These are phyloP conservation scores for Pyrenophora tritici-repentis DNA, from an alignment of 2,329 filamentous ascomycete genomes.

Conservation along the genomic window DNA sequence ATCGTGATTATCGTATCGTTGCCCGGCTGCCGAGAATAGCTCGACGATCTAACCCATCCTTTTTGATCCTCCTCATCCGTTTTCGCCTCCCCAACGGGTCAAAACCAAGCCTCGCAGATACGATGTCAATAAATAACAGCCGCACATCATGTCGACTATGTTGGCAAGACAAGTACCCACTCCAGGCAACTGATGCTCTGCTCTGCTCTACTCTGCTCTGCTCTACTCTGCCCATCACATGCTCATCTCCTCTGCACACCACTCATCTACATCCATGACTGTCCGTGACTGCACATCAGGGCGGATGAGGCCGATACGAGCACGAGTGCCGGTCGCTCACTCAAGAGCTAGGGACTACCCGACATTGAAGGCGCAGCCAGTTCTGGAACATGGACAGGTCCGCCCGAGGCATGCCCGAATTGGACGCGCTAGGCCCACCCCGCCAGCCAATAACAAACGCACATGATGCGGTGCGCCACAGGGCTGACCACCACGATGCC, in stretches of 20 bases:
- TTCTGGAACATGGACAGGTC: slow-evolving; percentile 11
- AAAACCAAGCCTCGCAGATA: background rate
- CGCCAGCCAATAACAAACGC: background rate
- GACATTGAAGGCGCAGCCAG: slow-evolving; percentile 17
- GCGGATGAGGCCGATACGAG: slow-evolving; percentile 1
- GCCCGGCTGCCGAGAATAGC: slow-evolving; percentile 12
- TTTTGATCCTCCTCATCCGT: slow-evolving; percentile 13
- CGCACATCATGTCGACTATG: no score
- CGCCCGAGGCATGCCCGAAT: slow-evolving; percentile 15
- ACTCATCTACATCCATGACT: no score
- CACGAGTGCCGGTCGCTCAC: background rate
- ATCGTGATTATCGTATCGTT: slow-evolving; percentile 11
- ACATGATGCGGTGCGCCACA: background rate
- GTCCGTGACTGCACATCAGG: background rate
- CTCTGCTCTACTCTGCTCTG: no score
- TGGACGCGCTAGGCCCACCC: slow-evolving; percentile 2
- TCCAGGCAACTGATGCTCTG: no score
- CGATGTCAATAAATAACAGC: background rate
- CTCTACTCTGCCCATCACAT: no score
- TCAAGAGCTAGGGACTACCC: slow-evolving; percentile 15
- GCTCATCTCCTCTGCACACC: no score
- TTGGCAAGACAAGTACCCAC: background rate
- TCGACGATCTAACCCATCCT: slow-evolving; percentile 15
- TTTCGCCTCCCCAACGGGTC: slow-evolving; percentile 8
- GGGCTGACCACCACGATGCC: background rate